A percentile compares a stretch with the other conserved stretches of the same genome.
phyloP scores from a whole-genome alignment of 257 asterid species.

The Solanum chaucha region DNA sequence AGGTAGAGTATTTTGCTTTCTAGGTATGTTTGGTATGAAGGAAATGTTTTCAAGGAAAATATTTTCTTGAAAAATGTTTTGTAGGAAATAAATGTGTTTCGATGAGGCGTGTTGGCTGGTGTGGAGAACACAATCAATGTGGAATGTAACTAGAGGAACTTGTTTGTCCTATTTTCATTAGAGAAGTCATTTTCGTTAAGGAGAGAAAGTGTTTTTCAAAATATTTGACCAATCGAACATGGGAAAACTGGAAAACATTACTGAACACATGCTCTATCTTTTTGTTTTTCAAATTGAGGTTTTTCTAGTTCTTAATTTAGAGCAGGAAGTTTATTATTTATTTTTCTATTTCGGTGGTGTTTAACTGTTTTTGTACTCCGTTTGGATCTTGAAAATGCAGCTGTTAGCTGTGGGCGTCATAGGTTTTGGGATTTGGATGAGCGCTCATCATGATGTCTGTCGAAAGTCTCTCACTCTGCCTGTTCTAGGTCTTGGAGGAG shows the following conservation, averaged over 20 bases:
- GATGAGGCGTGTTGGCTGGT: not conserved
- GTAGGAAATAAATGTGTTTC: too few species aligned
- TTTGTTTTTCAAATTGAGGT: not conserved
- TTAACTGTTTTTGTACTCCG: not conserved
- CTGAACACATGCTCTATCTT: not conserved
- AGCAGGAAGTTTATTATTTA: not conserved
- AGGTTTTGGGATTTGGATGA: slow-evolving; percentile 90
- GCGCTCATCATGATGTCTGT: slow-evolving; percentile 72
- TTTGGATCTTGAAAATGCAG: slow-evolving; percentile 22
- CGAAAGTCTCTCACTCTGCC: slow-evolving; percentile 73
- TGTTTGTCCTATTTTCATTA: not conserved
- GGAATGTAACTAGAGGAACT: not conserved
- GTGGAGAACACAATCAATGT: not conserved
- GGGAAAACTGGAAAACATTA: not conserved
- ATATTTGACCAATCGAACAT: not conserved
- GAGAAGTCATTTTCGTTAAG: not conserved
- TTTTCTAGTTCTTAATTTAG: not conserved
- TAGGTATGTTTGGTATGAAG: not conserved
- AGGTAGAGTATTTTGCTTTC: not conserved
- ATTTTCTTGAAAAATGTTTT: too few species aligned
- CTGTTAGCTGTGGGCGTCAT: slow-evolving; percentile 59
- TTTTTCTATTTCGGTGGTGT: not conserved
- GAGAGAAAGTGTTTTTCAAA: not conserved
- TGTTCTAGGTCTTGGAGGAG: slow-evolving; percentile 73
- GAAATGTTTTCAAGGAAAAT: not conserved